Evolutionary conservation across 2,329 filamentous ascomycete genomes (phyloP).

Genomic region (Elsinoe fawcettii): DNA sequence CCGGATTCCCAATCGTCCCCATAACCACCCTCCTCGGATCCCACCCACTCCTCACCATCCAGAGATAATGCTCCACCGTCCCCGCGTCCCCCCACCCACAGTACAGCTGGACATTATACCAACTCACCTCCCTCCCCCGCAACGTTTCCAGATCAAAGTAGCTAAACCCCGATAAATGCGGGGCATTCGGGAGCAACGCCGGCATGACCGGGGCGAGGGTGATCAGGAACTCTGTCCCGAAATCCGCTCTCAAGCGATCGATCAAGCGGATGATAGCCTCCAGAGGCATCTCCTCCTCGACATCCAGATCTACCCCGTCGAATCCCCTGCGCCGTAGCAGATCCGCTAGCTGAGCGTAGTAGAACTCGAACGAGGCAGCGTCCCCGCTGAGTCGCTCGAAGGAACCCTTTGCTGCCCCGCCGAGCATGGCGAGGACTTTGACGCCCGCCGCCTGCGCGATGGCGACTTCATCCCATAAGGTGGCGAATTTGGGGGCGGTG

Average conservation of each 20-base stretch:
- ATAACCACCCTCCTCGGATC: conserved; percentile 65
- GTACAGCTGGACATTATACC: conserved; percentile 93
- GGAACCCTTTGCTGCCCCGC: conserved; percentile 71
- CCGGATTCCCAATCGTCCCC: conserved; percentile 71
- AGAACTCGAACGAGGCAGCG: conserved; percentile 58
- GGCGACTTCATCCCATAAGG: conserved; percentile 70
- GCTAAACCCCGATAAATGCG: conserved; percentile 71
- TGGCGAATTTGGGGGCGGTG: conserved; percentile 55
- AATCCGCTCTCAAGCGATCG: conserved; percentile 49
- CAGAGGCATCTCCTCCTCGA: conserved; percentile 69
- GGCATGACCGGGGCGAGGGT: conserved; percentile 76
- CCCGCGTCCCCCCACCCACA: conserved; percentile 72
- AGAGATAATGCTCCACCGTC: conserved; percentile 44
- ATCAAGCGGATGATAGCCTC: conserved; percentile 50
- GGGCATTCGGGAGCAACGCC: conserved; percentile 51
- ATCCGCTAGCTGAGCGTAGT: conserved; percentile 61
- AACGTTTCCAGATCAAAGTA: conserved; percentile 67
- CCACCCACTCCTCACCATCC: conserved; percentile 59
- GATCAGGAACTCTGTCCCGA: conserved; percentile 63
- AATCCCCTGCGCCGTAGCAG: conserved; percentile 55
- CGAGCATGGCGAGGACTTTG: conserved; percentile 78
- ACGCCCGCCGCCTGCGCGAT: conserved; percentile 65
- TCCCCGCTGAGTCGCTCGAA: conserved; percentile 55
- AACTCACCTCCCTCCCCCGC: conserved; percentile 59
- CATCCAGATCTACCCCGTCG: conserved; percentile 68